phyloP scores from a whole-genome alignment of 2,329 filamentous ascomycete genomes.

The Fusarium mangiferae region DNA sequence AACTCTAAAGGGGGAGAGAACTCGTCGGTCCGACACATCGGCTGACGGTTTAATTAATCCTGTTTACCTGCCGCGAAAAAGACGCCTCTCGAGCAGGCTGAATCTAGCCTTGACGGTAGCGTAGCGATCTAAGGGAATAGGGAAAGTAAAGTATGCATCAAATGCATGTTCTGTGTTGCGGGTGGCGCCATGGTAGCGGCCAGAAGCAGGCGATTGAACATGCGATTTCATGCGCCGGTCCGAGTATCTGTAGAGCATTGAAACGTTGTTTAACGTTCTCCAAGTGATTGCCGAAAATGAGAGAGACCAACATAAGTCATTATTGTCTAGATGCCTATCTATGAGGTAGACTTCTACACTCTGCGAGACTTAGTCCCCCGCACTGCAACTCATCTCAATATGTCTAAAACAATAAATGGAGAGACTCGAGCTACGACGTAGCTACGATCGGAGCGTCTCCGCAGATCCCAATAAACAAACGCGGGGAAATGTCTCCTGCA shows the following conservation, averaged over 20 bases:
- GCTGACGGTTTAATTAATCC: not conserved
- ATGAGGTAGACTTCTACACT: not conserved
- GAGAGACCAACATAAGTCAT: rapidly evolving
- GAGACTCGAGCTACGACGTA: not conserved
- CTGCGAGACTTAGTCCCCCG: too few relatives aligned
- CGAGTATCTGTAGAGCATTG: rapidly evolving
- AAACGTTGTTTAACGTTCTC: not conserved
- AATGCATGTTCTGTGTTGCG: not conserved
- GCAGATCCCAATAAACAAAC: not conserved
- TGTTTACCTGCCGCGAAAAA: not conserved
- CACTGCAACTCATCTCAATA: rapidly evolving
- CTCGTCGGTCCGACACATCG: not conserved
- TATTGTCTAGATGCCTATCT: rapidly evolving
- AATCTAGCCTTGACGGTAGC: not conserved
- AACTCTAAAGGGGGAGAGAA: not conserved
- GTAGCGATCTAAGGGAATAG: too few relatives aligned
- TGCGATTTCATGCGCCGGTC: not conserved
- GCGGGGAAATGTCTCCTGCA: not conserved
- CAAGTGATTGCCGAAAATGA: rapidly evolving
- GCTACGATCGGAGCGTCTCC: rapidly evolving
- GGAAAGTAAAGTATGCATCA: not conserved
- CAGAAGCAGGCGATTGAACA: not conserved
- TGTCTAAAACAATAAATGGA: not conserved
- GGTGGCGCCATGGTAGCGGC: not conserved
- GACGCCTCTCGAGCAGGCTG: not conserved